phyloP scores from a whole-genome alignment of 768 basidiomycete species.

The Filobasidium wieringae region DNA sequence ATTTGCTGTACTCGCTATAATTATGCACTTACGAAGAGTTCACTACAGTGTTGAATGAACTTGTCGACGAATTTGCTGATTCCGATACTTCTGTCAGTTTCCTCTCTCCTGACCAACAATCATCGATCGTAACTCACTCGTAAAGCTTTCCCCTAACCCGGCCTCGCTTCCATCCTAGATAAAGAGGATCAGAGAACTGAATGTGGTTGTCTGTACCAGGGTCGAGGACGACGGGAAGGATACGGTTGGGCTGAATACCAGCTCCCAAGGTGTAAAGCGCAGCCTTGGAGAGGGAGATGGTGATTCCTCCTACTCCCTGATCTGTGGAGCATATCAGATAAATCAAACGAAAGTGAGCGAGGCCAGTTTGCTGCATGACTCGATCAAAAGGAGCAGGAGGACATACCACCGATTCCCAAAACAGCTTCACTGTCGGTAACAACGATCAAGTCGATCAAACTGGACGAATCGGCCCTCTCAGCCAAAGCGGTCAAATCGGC shows the following conservation, averaged over 20 bases:
- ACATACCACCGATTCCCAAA: constrained; percentile 52
- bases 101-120: background rate
- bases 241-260: constrained; percentile 40
- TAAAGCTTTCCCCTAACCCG: constrained; percentile 65
- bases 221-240: constrained; percentile 39
- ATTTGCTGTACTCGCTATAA: background rate
- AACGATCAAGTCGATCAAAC: constrained; percentile 60
- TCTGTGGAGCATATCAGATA: constrained; percentile 30
- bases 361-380: background rate
- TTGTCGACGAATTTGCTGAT: constrained; percentile 56
- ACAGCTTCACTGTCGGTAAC: constrained; percentile 78
- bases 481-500: constrained; percentile 27
- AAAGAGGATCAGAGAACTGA: constrained; percentile 38
- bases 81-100: background rate
- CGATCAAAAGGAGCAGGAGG: background rate
- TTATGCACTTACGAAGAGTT: constrained; percentile 29
- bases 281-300: constrained; percentile 54
- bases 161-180: constrained; percentile 61
- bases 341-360: background rate
- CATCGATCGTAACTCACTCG: constrained; percentile 39
- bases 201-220: constrained; percentile 40
- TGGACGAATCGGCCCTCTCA: constrained; percentile 24
- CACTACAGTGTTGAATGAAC: constrained; percentile 42
- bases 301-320: constrained; percentile 55
- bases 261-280: constrained; percentile 48